Evolutionary conservation across 257 asterid species (phyloP), one percentile per base, ranked within the genome.

Genomic region (Solanum neorickii): DNA sequence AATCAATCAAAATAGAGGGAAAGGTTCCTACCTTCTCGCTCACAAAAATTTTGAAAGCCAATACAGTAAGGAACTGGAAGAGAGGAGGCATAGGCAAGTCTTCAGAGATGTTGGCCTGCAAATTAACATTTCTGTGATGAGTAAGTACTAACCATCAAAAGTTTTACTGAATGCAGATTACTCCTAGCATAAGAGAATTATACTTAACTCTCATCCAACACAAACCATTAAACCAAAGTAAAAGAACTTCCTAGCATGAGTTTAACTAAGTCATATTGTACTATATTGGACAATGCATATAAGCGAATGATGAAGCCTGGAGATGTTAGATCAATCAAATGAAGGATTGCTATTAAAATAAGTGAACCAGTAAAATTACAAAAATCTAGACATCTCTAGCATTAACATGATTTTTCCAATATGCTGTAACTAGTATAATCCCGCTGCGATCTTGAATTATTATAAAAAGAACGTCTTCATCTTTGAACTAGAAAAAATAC

Each of bases 31-130:
- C 99, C 98, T 94, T 92, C 88, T 95, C 99, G 86, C 87, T 86
- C 60, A 88, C 89, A 94, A 97, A 97, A 69, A 94, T 93, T 90
- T 94, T 95, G 59, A 97, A 90, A 87, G 98, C 99, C 93, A 97
- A 87, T 27, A 94, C 91, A 1, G 98, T 94, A 87, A 97, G 98
- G 91, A 97, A 97, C 92, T 96, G 98, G 92, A 97, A 97, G 85
- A 95, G 93, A 76, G 97, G 94, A 75, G 98, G 99, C 98, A 97
- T 94, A 76, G 99, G 98, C 92, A 95, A 90, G 87, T 92, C 98
- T 49, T 93, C 96, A 1, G 91, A 86, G 88, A 94, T 37, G 88
- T 94, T 92, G 83, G 90, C 94, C 99, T 97, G 94, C 92, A 90
- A 85, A 87, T 77, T 44, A 84, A 87, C 84, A 85, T 13, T 59